Base-by-base conservation (phyloP, 2,329 filamentous ascomycete genomes). In the Alternaria rosae region DNA sequence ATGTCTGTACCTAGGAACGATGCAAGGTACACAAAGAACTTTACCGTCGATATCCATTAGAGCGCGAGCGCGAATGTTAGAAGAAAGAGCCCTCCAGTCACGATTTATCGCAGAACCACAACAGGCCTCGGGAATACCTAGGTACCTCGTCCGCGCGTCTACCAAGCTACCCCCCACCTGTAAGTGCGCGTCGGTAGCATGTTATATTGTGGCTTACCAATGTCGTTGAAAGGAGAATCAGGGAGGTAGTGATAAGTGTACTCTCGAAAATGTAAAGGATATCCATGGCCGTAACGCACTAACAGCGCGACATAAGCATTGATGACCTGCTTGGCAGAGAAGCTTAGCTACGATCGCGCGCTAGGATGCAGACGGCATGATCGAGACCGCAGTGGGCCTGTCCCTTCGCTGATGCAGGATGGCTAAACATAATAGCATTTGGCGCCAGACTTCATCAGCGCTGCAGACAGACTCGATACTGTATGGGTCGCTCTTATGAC, bases 281-380 rank as follows among this genome's bases (percentile, higher is more conserved):
- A 12, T 32, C 12, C 12, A 21, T 20, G 17, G 28, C 12, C 15
- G 30, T 48, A 50, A 54, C 51, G 51, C 58, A 61, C 61, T 28
- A 64, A 56, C 35, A 41, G 28, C 45, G 42, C 44, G 20, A 56
- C 47, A 71, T 57, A 74, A 74, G 72, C 72, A 65, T 72, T 69
- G 45, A 21, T 50, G 57, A 26, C 26, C 28, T 48, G 43, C 70
- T 74, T 73, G 70, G 72, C 72, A 50, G 21, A 13, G 67, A 74
- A 69, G 70, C 72, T 74, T 74, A 70, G 65, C 60, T 26, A 35
- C 35, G 48, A 62, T 65, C 57, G 47, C 53, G 60, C 54, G 52
- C 56, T 52, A 42, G 54, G 50, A 52, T 53, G 32, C 42, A 23
- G 41, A 54, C 35, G 47, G 43, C 51, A 45, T 56, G 55, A 59